Evolutionary conservation across 148 eudicot genomes (phyloP).

Genomic region (Linanthus parryae): DNA sequence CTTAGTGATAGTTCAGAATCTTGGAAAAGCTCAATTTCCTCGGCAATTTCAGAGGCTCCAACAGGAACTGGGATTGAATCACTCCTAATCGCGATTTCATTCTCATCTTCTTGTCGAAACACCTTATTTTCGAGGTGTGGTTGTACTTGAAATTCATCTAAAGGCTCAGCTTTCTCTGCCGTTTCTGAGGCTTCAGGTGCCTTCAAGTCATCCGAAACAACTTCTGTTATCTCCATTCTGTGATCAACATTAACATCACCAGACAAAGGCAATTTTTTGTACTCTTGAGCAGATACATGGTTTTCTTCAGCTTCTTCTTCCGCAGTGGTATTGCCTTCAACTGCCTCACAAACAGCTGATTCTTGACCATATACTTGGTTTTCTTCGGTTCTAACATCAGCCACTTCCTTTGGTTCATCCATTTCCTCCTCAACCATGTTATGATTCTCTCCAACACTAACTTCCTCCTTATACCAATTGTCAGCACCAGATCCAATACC

Average conservation of each 20-base stretch:
- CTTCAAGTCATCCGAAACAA: background rate
- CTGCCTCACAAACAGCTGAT: background rate
- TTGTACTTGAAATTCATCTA: background rate
- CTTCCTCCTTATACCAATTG: conserved; percentile 2
- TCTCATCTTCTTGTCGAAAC: conserved; percentile 5
- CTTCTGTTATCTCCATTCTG: background rate
- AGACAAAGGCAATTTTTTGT: background rate
- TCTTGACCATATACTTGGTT: too few relatives aligned
- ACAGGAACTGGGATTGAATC: too few relatives aligned
- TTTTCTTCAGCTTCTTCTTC: background rate
- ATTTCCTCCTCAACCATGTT: background rate
- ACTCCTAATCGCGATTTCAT: too few relatives aligned
- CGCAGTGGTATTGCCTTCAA: background rate
- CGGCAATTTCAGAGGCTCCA: too few relatives aligned
- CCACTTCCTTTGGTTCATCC: background rate
- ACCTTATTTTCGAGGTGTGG: too few relatives aligned
- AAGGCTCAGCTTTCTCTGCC: conserved; percentile 7
- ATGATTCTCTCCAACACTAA: conserved; percentile 5
- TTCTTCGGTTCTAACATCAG: too few relatives aligned
- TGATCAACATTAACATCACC: background rate
- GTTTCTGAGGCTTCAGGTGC: conserved; percentile 5
- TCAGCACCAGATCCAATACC: background rate
- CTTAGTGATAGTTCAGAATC: too few relatives aligned
- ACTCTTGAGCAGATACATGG: background rate
- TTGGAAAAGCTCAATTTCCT: too few relatives aligned